These are phyloP conservation scores for Heterobasidion occidentale DNA, from an alignment of 1,284 basidiomycete genomes.

Conservation along the genomic window DNA sequence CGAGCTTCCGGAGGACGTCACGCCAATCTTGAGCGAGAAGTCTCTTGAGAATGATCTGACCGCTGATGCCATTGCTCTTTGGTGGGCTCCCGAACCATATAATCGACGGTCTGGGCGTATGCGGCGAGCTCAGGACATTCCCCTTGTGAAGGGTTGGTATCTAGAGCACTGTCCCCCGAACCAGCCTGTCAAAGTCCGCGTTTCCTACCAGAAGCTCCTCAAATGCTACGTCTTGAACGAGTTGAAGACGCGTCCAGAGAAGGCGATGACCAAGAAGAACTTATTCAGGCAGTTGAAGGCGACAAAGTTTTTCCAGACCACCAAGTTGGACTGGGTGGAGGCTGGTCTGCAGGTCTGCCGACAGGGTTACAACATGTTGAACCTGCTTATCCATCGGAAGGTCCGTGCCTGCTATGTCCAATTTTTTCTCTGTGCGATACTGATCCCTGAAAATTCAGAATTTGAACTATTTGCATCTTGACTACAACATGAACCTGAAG, in stretches of 20 bases:
- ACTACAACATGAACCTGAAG: conserved; percentile 95
- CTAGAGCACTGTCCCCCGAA: conserved; percentile 96
- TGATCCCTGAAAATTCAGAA: conserved; percentile 44
- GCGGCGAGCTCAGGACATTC: conserved; percentile 91
- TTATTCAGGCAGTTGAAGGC: conserved; percentile 93
- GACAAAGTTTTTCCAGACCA: conserved; percentile 99
- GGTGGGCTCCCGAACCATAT: conserved; percentile 99
- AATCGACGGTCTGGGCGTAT: conserved; percentile 88
- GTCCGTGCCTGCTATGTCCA: conserved; percentile 26
- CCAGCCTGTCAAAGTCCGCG: conserved; percentile 96
- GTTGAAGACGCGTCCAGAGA: conserved; percentile 82
- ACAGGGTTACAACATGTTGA: conserved; percentile 99
- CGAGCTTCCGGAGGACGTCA: conserved; percentile 74
- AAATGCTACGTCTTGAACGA: conserved; percentile 97
- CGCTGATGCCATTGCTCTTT: conserved; percentile 94
- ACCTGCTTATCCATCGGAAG: conserved; percentile 97
- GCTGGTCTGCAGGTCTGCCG: conserved; percentile 97
- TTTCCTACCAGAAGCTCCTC: conserved; percentile 98
- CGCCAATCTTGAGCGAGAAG: conserved; percentile 80
- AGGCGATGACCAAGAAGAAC: conserved; percentile 97
- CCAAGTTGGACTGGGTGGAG: conserved; percentile 98
- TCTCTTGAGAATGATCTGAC: conserved; percentile 88
- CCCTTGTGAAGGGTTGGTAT: conserved; percentile 96
- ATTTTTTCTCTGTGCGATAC: neutral
- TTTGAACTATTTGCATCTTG: conserved; percentile 89